Base-by-base conservation (phyloP, 225 moss, liverwort and hornwort genomes). In the Neckera pumila region DNA sequence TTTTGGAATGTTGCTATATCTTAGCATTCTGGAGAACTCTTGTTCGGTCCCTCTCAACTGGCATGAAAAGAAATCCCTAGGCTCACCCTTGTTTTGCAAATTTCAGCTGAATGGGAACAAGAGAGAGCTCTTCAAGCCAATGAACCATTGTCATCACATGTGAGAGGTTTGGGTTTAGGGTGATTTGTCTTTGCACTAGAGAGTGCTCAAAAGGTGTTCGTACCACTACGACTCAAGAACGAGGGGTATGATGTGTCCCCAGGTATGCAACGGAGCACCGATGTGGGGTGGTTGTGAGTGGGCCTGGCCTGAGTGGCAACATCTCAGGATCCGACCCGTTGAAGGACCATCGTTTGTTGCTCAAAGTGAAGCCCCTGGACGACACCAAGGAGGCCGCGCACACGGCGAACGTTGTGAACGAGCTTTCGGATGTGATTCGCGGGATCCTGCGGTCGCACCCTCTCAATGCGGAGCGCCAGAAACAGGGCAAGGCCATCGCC, bases 251-350 rank as follows among this genome's bases (percentile, higher is more conserved):
- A 27, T 86, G 80, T 88, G 86, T 79, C 42, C 77, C 22, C 97
- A 99, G 97, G 84, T 99, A 99, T 91, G 99, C 99, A 62, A 99
- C 99, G 59, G 99, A 99, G 90, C 99, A 97, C 91, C 93, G 97
- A 87, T 99, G 99, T 93, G 99, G 99, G 83, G 99, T 99, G 70
- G 99, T 99, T 28, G 95, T 99, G 69, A 99, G 97, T 73, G 99
- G 99, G 74, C 92, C 96, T 66, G 96, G 96, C 56, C 88, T 99
- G 66, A 94, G 95, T 87, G 99, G 97, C 78, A 99, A 96, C 90
- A 96, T 99, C 89, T 94, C 96, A 23, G 99, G 97, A 60, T 96
- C 96, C 67, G 96, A 99, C 83, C 97, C 99, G 18, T 91, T 99
- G 91, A 99, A 99, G 89, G 99, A 97, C 87, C 84, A 96, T 79